Evolutionary conservation across 768 basidiomycete species (phyloP).

Genomic region (Suillus hirtellus): DNA sequence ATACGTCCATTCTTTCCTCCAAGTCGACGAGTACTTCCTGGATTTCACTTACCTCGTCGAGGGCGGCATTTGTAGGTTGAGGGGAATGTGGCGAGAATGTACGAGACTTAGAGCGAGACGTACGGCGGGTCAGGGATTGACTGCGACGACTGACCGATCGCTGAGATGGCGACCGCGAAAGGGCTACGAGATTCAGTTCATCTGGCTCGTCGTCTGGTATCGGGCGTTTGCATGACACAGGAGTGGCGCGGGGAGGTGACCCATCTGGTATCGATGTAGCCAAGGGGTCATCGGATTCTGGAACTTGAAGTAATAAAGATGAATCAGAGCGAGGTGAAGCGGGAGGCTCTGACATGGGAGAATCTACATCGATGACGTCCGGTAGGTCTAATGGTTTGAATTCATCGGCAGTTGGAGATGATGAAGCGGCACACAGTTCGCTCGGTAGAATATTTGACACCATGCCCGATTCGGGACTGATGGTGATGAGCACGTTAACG

Average conservation of each 20-base stretch:
- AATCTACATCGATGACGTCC: conserved; percentile 24
- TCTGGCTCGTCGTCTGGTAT: conserved; percentile 15
- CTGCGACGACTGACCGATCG: conserved; percentile 20
- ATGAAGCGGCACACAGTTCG: conserved; percentile 29
- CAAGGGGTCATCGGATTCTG: conserved; percentile 22
- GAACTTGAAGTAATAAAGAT: conserved; percentile 26
- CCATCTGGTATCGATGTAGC: conserved; percentile 17
- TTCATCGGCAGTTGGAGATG: conserved; percentile 17
- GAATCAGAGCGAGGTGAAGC: conserved; percentile 29
- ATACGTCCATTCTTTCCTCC: conserved; percentile 17
- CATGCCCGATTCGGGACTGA: conserved; percentile 43
- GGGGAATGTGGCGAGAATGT: conserved; percentile 15
- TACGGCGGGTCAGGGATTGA: conserved; percentile 19
- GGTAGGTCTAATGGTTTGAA: conserved; percentile 13
- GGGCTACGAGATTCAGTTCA: conserved; percentile 10
- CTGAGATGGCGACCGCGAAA: conserved; percentile 23
- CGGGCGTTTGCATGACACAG: conserved; percentile 16
- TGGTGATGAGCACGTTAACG: conserved; percentile 13
- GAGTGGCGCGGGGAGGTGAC: conserved; percentile 19
- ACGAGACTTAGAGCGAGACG: conserved; percentile 19
- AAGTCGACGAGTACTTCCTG: conserved; percentile 11
- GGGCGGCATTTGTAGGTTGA: not conserved
- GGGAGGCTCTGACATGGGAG: conserved; percentile 36
- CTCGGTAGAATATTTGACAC: conserved; percentile 38
- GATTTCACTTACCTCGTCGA: conserved; percentile 11